Evolutionary conservation across 495 filamentous ascomycete genomes (phyloP).

Genomic region (Opeltia flavorubescens): DNA sequence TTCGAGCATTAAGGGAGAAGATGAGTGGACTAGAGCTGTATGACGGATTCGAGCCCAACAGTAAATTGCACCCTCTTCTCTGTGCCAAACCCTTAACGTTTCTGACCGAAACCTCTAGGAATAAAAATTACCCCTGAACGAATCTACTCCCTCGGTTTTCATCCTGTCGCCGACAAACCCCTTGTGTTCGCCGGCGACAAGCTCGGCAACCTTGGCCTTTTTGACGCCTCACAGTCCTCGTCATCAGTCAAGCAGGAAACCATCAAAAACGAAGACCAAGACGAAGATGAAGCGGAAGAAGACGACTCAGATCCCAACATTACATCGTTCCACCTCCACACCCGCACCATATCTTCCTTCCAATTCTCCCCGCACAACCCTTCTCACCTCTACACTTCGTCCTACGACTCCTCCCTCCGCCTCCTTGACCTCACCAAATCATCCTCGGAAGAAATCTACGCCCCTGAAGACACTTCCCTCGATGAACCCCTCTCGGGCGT

Average conservation of each 20-base stretch:
- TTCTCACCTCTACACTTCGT: conserved; percentile 60
- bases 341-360: conserved; percentile 75
- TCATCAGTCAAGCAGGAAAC: conserved; percentile 20
- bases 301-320: conserved; percentile 61
- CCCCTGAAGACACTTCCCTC: conserved; percentile 47
- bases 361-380: conserved; percentile 57
- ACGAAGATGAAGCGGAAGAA: conserved; percentile 46
- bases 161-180: conserved; percentile 71
- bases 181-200: conserved; percentile 95
- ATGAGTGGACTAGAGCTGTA: conserved; percentile 73
- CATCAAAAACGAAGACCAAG: conserved; percentile 33
- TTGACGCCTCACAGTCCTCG: conserved; percentile 68
- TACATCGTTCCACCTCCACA: conserved; percentile 76
- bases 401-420: conserved; percentile 90
- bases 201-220: conserved; percentile 82
- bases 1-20: conserved; percentile 63
- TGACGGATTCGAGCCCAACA: conserved; percentile 63
- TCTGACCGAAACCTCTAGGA: too few relatives aligned
- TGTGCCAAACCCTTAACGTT: too few relatives aligned
- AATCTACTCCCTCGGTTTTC: conserved; percentile 77
- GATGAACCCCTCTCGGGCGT: conserved; percentile 72
- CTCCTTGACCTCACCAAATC: conserved; percentile 73
- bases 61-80: conserved; percentile 40
- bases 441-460: conserved; percentile 64
- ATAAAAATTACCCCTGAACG: conserved; percentile 90